phyloP scores from a whole-genome alignment of 1,284 basidiomycete species.

The Cryptococcus hybrid region DNA sequence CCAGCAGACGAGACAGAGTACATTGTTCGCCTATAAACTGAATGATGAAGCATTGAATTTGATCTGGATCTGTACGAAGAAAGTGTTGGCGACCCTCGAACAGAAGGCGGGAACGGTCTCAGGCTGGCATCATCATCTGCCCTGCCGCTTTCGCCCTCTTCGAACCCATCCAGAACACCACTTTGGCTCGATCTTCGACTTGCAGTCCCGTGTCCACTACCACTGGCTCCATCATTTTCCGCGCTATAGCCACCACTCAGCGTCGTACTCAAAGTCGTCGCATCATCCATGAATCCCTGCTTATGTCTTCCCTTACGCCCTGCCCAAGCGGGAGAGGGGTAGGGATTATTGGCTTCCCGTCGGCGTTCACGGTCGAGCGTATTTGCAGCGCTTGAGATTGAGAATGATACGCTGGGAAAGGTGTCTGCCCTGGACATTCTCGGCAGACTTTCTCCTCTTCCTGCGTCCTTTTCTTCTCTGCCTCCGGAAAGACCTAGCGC shows the following conservation, averaged over 20 bases:
- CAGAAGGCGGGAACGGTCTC: slow-evolving; percentile 78
- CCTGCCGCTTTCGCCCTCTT: neutral
- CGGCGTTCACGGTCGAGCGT: slow-evolving; percentile 20
- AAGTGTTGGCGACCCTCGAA: slow-evolving; percentile 76
- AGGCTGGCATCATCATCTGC: slow-evolving; percentile 89
- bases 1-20: slow-evolving; percentile 7
- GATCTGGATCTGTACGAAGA: slow-evolving; percentile 33
- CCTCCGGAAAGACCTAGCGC: neutral
- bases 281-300: neutral
- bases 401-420: slow-evolving; percentile 31
- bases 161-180: neutral
- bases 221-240: neutral
- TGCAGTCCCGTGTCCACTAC: neutral
- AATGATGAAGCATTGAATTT: slow-evolving; percentile 52
- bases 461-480: neutral
- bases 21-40: neutral
- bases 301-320: neutral
- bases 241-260: neutral
- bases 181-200: neutral
- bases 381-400: slow-evolving; percentile 29
- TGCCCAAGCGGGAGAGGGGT: slow-evolving; percentile 42
- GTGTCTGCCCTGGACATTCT: neutral
- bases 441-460: neutral
- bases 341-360: slow-evolving; percentile 45
- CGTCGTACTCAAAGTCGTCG: neutral